phyloP scores from a whole-genome alignment of 225 moss, liverwort and hornwort genomes.

The Physcomitrium patens region DNA sequence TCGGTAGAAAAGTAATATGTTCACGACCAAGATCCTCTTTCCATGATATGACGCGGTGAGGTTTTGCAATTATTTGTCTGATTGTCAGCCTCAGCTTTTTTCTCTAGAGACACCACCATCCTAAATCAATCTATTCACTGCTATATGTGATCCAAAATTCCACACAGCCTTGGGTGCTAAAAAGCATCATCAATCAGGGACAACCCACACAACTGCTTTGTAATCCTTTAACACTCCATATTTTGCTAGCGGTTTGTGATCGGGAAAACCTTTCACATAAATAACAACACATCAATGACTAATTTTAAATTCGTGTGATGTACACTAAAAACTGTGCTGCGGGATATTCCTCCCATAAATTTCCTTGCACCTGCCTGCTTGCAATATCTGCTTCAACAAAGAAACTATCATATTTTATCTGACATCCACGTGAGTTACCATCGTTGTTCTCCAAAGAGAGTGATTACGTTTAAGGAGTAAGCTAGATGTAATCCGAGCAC shows the following conservation, averaged over 20 bases:
- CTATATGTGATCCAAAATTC: too few species aligned
- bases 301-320: constrained; percentile 63
- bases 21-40: too few species aligned
- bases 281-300: constrained; percentile 65
- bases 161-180: too few species aligned
- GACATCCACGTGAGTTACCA: constrained; percentile 82
- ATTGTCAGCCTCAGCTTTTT: too few species aligned
- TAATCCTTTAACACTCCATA: constrained; percentile 74
- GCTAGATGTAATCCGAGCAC: constrained; percentile 62
- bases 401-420: constrained; percentile 78
- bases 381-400: constrained; percentile 78
- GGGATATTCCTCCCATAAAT: constrained; percentile 67
- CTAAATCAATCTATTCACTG: too few species aligned
- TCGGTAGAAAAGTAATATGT: too few species aligned
- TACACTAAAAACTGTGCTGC: constrained; percentile 76
- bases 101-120: too few species aligned
- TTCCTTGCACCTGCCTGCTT: constrained; percentile 59
- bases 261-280: constrained; percentile 38
- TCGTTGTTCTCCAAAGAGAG: constrained; percentile 87
- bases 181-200: too few species aligned
- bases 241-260: constrained; percentile 51
- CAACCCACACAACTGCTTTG: too few species aligned
- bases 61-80: too few species aligned
- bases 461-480: constrained; percentile 65
- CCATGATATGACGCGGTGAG: too few species aligned